phyloP scores from a whole-genome alignment of 306 rosid genomes.

The barrel medic (Medicago truncatula) region MtrunA17r5.0-ANR NC_053049.1:19764001-19764500 shows the following conservation, averaged over 20 bases:
- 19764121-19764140: slow-evolving; percentile 36
- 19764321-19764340: not conserved
- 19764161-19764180: slow-evolving; percentile 43
- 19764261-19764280: not conserved
- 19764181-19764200: not conserved
- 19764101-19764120: slow-evolving; percentile 43
- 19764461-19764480: not conserved
- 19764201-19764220: slow-evolving; percentile 11
- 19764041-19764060: slow-evolving; percentile 36
- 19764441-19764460: not conserved
- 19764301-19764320: not conserved
- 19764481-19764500: not conserved
- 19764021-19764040: slow-evolving; percentile 1
- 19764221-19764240: not conserved
- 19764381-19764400: not conserved
- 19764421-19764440: not conserved
- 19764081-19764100: slow-evolving; percentile 38
- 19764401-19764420: not conserved
- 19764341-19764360: not conserved
- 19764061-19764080: slow-evolving; percentile 36
- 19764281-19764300: not conserved
- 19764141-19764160: not conserved
- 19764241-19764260: not conserved
- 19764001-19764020: slow-evolving; percentile 33
- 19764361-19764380: not conserved